Percentiles rank a stretch among this genome's conserved stretches.
phyloP scores from a whole-genome alignment of 768 basidiomycete species.

The Rubroboletus pulcherrimus region DNA sequence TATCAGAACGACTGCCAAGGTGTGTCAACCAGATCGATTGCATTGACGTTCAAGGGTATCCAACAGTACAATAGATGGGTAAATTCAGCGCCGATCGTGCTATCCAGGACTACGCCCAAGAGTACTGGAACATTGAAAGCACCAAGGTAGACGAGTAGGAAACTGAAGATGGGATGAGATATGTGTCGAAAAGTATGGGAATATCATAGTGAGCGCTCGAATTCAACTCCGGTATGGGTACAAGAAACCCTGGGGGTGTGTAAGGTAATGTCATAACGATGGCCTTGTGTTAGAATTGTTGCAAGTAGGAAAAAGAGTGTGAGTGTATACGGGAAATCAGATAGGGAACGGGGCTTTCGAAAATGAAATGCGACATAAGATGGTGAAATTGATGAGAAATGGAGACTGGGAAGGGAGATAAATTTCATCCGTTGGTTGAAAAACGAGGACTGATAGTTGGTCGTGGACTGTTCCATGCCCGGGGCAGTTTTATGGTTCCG shows the following conservation, averaged over 20 bases:
- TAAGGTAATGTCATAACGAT: slow-evolving; percentile 15
- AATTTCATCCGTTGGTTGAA: neutral
- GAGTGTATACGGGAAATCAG: neutral
- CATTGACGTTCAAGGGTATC: slow-evolving; percentile 56
- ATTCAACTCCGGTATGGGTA: slow-evolving; percentile 9
- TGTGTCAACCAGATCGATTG: slow-evolving; percentile 42
- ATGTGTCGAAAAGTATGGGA: neutral
- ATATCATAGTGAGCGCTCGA: slow-evolving; percentile 8
- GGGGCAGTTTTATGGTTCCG: neutral
- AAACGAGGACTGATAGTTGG: neutral
- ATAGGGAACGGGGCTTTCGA: slow-evolving; percentile 4
- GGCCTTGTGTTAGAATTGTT: slow-evolving; percentile 9
- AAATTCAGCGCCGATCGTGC: slow-evolving; percentile 95
- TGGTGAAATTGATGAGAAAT: neutral
- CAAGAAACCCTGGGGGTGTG: slow-evolving; percentile 1
- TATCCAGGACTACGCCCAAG: slow-evolving; percentile 89
- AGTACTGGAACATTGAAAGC: slow-evolving; percentile 76
- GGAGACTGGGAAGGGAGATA: neutral
- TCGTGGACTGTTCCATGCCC: neutral
- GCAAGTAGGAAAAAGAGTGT: slow-evolving; percentile 11
- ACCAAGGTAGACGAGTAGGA: slow-evolving; percentile 27
- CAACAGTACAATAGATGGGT: slow-evolving; percentile 64
- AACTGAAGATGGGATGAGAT: neutral
- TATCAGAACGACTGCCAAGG: slow-evolving; percentile 78
- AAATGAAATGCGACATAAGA: slow-evolving; percentile 2